These are phyloP conservation scores for Inonotus obliquus DNA, from an alignment of 1,284 basidiomycete genomes.

Conservation along the genomic window DNA sequence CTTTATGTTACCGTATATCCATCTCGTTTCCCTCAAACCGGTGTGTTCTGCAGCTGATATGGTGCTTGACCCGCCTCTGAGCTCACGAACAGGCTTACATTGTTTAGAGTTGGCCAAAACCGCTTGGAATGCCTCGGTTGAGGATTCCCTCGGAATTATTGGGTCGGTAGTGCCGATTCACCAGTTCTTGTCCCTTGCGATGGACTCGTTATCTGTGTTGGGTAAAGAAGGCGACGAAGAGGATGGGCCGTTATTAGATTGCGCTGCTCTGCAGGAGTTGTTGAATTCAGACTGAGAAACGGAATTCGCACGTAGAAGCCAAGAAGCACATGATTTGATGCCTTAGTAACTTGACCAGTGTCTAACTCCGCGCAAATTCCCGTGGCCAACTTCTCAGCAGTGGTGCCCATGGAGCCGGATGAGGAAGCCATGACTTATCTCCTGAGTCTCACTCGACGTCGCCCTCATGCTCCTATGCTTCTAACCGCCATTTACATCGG, in stretches of 20 bases:
- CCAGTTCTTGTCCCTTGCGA: conserved; percentile 7
- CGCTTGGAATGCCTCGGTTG: conserved; percentile 56
- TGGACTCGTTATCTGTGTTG: conserved; percentile 8
- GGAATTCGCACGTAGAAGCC: background rate
- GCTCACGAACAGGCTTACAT: conserved; percentile 55
- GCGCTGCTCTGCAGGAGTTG: conserved; percentile 2
- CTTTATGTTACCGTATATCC: conserved; percentile 67
- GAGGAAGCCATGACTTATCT: background rate
- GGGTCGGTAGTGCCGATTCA: background rate
- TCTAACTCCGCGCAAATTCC: background rate
- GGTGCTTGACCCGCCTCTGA: background rate
- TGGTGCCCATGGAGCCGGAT: background rate
- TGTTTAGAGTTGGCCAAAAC: conserved; percentile 71
- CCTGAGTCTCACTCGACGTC: background rate
- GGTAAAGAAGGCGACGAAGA: conserved; percentile 21
- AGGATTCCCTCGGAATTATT: conserved; percentile 5
- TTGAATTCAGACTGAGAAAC: conserved; percentile 25
- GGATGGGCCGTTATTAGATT: conserved; percentile 40
- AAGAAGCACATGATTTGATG: background rate
- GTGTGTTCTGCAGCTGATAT: conserved; percentile 34
- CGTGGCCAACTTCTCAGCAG: background rate
- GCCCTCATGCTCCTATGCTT: background rate
- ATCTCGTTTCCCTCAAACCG: conserved; percentile 70
- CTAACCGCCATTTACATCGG: background rate
- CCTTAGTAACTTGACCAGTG: background rate